Evolutionary conservation across 78 protist species (phyloP).

Genomic region (Parvularia atlantis): DNA sequence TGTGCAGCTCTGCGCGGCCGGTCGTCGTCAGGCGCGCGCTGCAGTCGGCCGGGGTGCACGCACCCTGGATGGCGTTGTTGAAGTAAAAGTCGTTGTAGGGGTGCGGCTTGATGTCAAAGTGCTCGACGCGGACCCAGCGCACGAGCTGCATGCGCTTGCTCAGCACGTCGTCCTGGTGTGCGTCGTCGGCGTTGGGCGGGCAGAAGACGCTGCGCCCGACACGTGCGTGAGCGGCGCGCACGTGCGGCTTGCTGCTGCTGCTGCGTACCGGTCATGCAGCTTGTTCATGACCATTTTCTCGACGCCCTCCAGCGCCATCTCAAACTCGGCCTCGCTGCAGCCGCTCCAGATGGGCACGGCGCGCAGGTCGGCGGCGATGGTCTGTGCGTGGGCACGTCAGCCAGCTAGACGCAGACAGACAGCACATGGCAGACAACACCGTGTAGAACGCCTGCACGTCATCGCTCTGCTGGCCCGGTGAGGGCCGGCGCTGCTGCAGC

Average conservation of each 20-base stretch:
- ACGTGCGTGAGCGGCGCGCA: too few species aligned
- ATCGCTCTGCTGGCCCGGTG: too few species aligned
- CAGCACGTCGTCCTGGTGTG: not conserved
- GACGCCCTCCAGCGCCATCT: conserved; percentile 15
- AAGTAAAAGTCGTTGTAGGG: not conserved
- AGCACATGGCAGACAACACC: too few species aligned
- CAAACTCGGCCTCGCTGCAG: not conserved
- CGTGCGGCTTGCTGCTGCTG: not conserved
- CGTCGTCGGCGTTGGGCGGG: not conserved
- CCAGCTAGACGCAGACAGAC: too few species aligned
- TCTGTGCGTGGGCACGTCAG: too few species aligned
- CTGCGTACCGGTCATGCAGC: not conserved
- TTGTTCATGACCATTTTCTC: conserved; percentile 15
- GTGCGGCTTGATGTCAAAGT: conserved; percentile 21
- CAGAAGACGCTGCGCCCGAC: too few species aligned
- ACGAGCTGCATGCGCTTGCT: not conserved
- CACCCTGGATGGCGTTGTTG: not conserved
- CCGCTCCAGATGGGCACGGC: not conserved
- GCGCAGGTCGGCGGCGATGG: not conserved
- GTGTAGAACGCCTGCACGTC: not conserved
- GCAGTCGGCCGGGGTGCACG: not conserved
- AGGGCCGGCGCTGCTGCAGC: not conserved
- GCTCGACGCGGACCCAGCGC: not conserved
- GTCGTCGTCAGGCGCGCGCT: too few species aligned
- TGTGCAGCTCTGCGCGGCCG: too few species aligned